Base-by-base conservation (phyloP, 78 protist species). In the Dictyostelium firmibasis region DNA sequence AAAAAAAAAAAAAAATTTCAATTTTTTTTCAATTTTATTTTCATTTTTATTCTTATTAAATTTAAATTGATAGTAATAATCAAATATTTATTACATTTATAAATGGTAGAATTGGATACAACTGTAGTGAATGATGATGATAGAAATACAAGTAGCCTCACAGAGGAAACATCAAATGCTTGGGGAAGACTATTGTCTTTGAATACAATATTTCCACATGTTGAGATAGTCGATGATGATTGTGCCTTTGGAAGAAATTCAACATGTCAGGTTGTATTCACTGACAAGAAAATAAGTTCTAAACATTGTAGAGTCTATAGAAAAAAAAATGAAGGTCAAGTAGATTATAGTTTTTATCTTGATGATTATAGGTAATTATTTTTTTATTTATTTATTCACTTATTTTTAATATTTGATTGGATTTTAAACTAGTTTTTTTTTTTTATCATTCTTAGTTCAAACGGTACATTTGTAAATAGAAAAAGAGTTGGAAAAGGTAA, bases 401-500 rank as follows among this genome's bases (percentile, higher is more conserved):
- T 64, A 64, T 64, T 25, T 25, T 64, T 64, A 64, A 25, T 64
- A n/a, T 44, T 0, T 47, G 4, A 16, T 50, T 25, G 10, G 36
- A 4, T 38, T 38, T 38, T 38, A 4, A 38, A 38, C 4, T 38
- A 4, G 43, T 38, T 38, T 38, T 38, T 4, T 38, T 38, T 38
- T 38, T 38, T 38, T 38, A 2, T 38, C 4, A 4, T 38, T 38
- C 43, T 38, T 25, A 85, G 91, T 44, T 64, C 86, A 38, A 88
- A 88, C 67, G 93, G 93, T 44, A 88, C 93, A 64, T 88, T 72
- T 67, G 79, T 88, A 18, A 88, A 88, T 88, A 41, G 72, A 25
- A 88, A 79, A 44, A 88, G 69, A 67, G 74, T 88, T 25, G 93
- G 85, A 18, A 88, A 79, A 67, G 86, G 86, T 16, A 88, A 57